A percentile compares a stretch with the other conserved stretches of the same genome.
Evolutionary conservation across 768 basidiomycete genomes (phyloP).

Genomic region (Tylopilus cervinicoccineus): DNA sequence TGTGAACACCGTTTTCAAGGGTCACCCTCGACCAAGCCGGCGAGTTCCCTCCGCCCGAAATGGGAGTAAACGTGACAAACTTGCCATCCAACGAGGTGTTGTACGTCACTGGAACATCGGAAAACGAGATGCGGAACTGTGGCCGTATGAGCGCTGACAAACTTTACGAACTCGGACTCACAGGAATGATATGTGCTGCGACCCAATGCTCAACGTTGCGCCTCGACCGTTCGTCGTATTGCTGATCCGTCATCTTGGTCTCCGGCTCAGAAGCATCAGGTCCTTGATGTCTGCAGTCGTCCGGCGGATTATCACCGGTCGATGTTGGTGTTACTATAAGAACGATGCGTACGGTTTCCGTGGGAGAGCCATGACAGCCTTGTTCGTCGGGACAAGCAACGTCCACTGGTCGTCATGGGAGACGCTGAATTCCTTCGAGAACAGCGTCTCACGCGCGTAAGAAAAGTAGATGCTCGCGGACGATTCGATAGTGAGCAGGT

Average conservation of each 20-base stretch:
- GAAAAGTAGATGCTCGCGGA: slow-evolving; percentile 80
- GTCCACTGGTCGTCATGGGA: slow-evolving; percentile 41
- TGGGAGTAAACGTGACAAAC: slow-evolving; percentile 50
- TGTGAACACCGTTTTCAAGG: slow-evolving; percentile 51
- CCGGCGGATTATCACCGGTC: neutral
- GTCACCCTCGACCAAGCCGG: slow-evolving; percentile 58
- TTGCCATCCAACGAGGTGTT: slow-evolving; percentile 57
- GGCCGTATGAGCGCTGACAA: neutral
- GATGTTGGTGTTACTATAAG: neutral
- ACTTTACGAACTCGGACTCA: slow-evolving; percentile 30
- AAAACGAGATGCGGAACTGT: slow-evolving; percentile 45
- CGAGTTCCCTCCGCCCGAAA: slow-evolving; percentile 29
- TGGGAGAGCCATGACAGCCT: slow-evolving; percentile 76
- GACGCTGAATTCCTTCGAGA: slow-evolving; percentile 47
- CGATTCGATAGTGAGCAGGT: slow-evolving; percentile 73
- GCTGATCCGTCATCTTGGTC: slow-evolving; percentile 59
- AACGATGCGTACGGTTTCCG: slow-evolving; percentile 69
- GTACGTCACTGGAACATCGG: slow-evolving; percentile 38
- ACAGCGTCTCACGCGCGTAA: slow-evolving; percentile 68
- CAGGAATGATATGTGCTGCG: slow-evolving; percentile 79
- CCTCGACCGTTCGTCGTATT: slow-evolving; percentile 56
- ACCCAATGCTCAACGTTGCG: slow-evolving; percentile 78
- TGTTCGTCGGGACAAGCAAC: slow-evolving; percentile 81
- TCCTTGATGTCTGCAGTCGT: slow-evolving; percentile 54
- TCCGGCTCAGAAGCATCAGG: slow-evolving; percentile 38